Base-by-base conservation (phyloP, 345 rosid genomes). In the Salix purpurea region DNA sequence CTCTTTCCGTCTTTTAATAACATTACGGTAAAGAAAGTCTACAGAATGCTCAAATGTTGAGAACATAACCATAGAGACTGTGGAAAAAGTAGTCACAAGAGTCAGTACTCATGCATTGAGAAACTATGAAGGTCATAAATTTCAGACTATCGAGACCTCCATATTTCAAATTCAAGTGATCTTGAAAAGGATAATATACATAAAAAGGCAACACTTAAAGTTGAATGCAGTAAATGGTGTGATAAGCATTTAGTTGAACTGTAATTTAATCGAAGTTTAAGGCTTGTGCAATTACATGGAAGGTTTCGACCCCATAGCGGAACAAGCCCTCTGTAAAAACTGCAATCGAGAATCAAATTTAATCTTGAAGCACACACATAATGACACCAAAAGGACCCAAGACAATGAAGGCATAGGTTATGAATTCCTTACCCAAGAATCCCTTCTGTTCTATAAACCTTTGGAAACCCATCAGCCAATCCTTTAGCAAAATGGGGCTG, bases 31-130 rank as follows among this genome's bases (percentile, higher is more conserved):
- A 30, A 87, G 71, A 69, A 89, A 79, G 76, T 86, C 90, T 30
- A 88, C 88, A 2, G 91, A 90, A 77, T 91, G 92, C 89, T 91
- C 93, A 78, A 91, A 90, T n/a, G 93, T 87, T 4, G 89, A 86
- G 87, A 91, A 91, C 91, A 89, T 89, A 46, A 88, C 88, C 88
- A 85, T 83, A 37, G 91, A 85, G 79, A 87, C 96, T 91, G 92
- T 77, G 26, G 74, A 79, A 42, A 26, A 50, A 70, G 65, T 34
- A 28, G 48, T 61, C 21, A 15, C 64, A 50, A 70, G 37, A 15
- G 75, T 79, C 78, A 75, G 34, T 37, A 16, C 67, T 7, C 28
- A 13, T 37, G 15, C 7, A 19, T 28, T 16, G 70, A 65, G 32
- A 70, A 32, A 48, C 62, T 50, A 32, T 19, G 19, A 46, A 65